Conservation (phyloP, 1,284 basidiomycete genomes). For the Macrocystidia cucumis region DNA sequence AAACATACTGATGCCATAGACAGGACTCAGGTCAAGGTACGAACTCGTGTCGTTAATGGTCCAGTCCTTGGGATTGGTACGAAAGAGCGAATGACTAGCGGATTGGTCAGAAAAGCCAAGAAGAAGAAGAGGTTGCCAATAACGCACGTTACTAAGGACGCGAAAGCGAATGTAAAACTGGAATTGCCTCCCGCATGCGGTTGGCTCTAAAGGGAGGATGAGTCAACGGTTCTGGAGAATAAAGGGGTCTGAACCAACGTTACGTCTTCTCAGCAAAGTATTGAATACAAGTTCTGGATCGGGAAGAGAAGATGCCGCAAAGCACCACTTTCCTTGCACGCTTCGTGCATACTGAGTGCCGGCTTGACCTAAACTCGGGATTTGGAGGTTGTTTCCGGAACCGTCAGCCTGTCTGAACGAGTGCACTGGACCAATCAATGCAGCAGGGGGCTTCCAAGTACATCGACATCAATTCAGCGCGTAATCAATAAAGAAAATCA, state of each 20-base stretch:
- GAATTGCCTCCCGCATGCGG: conserved; percentile 41
- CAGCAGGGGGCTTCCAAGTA: conserved; percentile 29
- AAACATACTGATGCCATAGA: conserved; percentile 32
- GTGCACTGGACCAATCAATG: conserved; percentile 29
- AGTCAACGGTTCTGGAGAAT: neutral
- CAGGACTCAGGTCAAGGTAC: conserved; percentile 47
- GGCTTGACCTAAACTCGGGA: conserved; percentile 34
- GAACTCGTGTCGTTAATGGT: conserved; percentile 47
- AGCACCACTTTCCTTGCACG: conserved; percentile 28
- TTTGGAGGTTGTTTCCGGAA: conserved; percentile 30
- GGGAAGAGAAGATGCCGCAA: conserved; percentile 28
- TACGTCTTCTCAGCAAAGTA: conserved; percentile 30
- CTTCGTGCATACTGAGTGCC: conserved; percentile 38
- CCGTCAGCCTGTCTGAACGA: conserved; percentile 33
- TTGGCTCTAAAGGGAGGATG: conserved; percentile 12
- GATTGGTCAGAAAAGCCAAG: neutral
- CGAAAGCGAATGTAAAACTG: conserved; percentile 40
- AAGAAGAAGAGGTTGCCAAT: neutral
- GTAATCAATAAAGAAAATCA: neutral
- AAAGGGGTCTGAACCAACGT: conserved; percentile 14
- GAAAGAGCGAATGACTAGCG: conserved; percentile 32
- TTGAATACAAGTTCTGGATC: conserved; percentile 45
- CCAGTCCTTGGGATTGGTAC: conserved; percentile 26
- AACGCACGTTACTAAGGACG: conserved; percentile 29
- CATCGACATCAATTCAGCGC: neutral